phyloP scores from a whole-genome alignment of 306 rosid genomes.

The Trichosanthes cucumerina region DNA sequence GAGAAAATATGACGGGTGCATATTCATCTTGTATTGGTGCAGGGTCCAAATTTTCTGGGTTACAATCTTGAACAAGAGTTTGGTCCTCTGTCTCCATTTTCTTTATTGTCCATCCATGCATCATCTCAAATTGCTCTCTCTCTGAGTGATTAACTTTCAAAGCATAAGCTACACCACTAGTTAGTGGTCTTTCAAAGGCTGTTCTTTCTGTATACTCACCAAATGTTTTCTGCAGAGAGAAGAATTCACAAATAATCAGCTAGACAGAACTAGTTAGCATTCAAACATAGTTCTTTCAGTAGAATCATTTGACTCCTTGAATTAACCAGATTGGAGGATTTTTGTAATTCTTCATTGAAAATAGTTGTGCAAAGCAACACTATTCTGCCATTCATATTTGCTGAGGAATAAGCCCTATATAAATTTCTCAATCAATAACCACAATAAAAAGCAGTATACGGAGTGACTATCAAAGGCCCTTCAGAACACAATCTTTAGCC shows the following conservation, averaged over 20 bases:
- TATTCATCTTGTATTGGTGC: constrained; percentile 96
- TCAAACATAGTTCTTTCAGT: not conserved
- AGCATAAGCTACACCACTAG: constrained; percentile 16
- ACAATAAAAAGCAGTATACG: not conserved
- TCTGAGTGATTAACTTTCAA: constrained; percentile 23
- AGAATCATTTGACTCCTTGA: not conserved
- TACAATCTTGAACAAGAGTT: constrained; percentile 81
- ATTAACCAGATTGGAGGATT: not conserved
- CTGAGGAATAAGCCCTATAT: not conserved
- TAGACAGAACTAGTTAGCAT: not conserved
- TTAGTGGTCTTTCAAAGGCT: constrained; percentile 12
- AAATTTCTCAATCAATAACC: not conserved
- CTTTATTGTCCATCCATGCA: constrained; percentile 85
- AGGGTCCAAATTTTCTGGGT: constrained; percentile 78
- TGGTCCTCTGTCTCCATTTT: constrained; percentile 89
- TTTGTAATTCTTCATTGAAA: not conserved
- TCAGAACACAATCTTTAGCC: not conserved
- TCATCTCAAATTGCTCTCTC: constrained; percentile 65
- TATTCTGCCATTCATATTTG: not conserved
- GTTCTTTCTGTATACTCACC: constrained; percentile 17
- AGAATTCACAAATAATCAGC: not conserved
- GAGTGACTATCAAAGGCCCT: not conserved
- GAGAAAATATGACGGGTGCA: constrained; percentile 97
- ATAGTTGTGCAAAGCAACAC: not conserved
- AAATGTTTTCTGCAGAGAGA: constrained; percentile 50